These are phyloP conservation scores for Paecilomyces dactylethromorphus DNA, from an alignment of 2,329 filamentous ascomycete species.

Conservation along the genomic window DNA sequence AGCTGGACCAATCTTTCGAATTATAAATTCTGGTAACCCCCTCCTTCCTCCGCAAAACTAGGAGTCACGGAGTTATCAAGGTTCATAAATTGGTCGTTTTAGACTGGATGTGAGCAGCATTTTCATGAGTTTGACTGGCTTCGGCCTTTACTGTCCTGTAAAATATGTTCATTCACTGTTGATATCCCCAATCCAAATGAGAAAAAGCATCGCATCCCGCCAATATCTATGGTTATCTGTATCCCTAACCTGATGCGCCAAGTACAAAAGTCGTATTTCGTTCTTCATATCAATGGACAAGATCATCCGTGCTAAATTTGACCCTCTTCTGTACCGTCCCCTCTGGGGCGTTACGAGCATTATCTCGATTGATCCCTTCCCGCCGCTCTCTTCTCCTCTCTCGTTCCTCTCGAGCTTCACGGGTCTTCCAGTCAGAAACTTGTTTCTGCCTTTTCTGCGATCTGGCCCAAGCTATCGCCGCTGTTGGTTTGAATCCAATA, in stretches of 20 bases:
- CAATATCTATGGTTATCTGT: not conserved
- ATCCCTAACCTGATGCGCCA: not conserved
- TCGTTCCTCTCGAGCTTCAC: constrained; percentile 54
- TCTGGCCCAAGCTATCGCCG: constrained; percentile 51
- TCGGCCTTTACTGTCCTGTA: constrained; percentile 6
- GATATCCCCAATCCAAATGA: constrained; percentile 6
- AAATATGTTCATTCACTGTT: constrained; percentile 6
- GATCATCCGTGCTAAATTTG: constrained; percentile 28
- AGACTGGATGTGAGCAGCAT: not conserved
- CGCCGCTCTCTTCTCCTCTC: constrained; percentile 50
- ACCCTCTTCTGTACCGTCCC: constrained; percentile 32
- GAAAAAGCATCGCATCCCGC: not conserved
- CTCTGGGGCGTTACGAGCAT: constrained; percentile 19
- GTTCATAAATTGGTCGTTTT: constrained; percentile 9
- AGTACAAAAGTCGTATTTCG: not conserved
- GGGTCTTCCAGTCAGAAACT: constrained; percentile 52
- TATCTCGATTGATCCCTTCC: constrained; percentile 20
- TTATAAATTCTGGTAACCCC: constrained; percentile 41
- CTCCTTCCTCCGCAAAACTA: constrained; percentile 6
- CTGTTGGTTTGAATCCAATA: constrained; percentile 56
- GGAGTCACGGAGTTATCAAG: constrained; percentile 26
- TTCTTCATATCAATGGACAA: not conserved
- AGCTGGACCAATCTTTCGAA: constrained; percentile 39
- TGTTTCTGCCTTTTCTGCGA: constrained; percentile 53
- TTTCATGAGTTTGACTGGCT: not conserved